Evolutionary conservation across 2,329 filamentous ascomycete genomes (phyloP), one percentile per base, ranked within the genome.

Genomic region (Monilinia fructigena): DNA sequence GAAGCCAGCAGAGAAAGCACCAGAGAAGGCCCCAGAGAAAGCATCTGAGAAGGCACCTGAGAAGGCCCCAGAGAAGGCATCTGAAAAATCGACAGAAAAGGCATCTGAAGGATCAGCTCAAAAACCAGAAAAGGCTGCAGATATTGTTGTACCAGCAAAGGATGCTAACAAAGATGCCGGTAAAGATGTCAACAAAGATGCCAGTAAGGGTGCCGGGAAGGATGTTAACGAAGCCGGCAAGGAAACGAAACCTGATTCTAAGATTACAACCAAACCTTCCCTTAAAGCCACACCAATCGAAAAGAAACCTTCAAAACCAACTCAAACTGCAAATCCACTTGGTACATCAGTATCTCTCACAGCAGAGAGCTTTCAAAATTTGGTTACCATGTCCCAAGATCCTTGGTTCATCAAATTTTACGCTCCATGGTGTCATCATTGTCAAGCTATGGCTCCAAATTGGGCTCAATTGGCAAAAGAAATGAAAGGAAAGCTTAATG

Each of bases 381-480:
- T 89, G 48, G 93, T 99, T 56, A 96, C 92, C 3, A 90, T 89
- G 76, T 93, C 92, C 0, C 87, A 91, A 70, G 93, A 98, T 70
- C 89, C 93, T 7, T 99, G 95, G 95, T 97, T 99, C 76, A 88
- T 99, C 82, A 99, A 99, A 79, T 98, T 99, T 77, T 98, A 97
- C 77, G 93, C 92, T 23, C 96, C 95, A 7, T 98, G 94, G 95
- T 99, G 95, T 78, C 87, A 89, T 72, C 95, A 99, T 79, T 99
- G 96, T 78, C 91, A 97, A 79, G 91, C 91, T 48, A 87, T 99
- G 84, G 92, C 90, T 47, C 91, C 95, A 3, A 93, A 88, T 70
- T 99, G 95, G 95, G 82, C 87, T 69, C 90, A 94, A 74, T 86
- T 99, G 79, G 91, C 91, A 55, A 93, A 93, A 76, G 92, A 94